Evolutionary conservation across 331 rosid species (phyloP), one percentile per base, ranked within the genome.

Genomic region (Pyracantha coccinea): DNA sequence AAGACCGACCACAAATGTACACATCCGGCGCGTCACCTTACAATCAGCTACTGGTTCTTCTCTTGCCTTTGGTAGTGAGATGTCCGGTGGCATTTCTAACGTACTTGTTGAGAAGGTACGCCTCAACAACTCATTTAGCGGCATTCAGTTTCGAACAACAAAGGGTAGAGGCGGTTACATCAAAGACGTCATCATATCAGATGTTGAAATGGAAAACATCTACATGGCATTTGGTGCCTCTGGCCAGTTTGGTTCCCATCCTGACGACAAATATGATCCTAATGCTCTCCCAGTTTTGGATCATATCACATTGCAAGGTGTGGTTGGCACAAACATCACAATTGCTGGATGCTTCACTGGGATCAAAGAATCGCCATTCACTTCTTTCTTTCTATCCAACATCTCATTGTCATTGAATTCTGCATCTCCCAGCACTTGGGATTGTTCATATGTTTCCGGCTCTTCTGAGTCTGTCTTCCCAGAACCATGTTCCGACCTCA

Each of bases 81-180:
- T 95, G 99, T 92, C 98, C n/a, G 98, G 99, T 65, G 99, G 99
- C 71, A 86, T 95, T 75, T 88, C 99, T 38, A 70, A 83, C 66
- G 96, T 90, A 78, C 80, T 78, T 16, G 96, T 88, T 79, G 92
- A 92, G 76, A 84, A 90, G 77, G 82, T 84, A 86, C 86, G 80
- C 77, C 19, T 95, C 13, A 47, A 74, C 86, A 77, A 95, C 84
- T 95, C 99, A 27, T 73, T 77, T 14, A 76, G 83, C 50, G 98
- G 93, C 58, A 71, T 95, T 38, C 90, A 78, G 82, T 86, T 95
- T 58, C 88, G 97, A 80, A 95, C 99, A 52, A 84, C 85, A 66
- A 86, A 80, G 74, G 99, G 99, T 9, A 85, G 99, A 85, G 99
- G 99, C 32, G 99, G 98, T 72, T 95, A 89, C 65, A 88, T 95